Base-by-base conservation (phyloP, 2,329 filamentous ascomycete genomes). In the Colletotrichum sansevieriae region DNA sequence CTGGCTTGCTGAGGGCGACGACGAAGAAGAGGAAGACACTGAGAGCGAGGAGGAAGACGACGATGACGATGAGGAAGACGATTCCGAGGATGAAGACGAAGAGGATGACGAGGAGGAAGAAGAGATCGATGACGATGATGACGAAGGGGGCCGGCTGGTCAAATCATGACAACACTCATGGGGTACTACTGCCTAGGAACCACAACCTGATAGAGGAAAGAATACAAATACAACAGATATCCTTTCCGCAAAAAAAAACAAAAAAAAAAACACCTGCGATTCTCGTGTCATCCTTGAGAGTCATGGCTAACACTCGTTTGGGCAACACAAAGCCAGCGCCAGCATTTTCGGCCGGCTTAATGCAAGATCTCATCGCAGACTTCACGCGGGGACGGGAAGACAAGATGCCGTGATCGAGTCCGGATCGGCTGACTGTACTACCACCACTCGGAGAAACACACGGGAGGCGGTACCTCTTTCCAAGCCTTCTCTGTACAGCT, bases 1-100 rank as follows among this genome's bases (percentile, higher is more conserved):
- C 77, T 98, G 96, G 95, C 83, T 98, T 65, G 94, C 91, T 4
- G 92, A 94, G 75, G 89, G 88, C 49, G 83, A 82, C 8, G 83
- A 83, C 13, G 82, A 83, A 10, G 79, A 81, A 3, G 82, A 82
- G 20, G 82, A 81, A 3, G 84, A 84, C 0, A 85, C 55, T 0
- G 84, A 84, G 0, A 84, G 84, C 0, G 85, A 85, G 0, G 83
- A 86, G 0, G 83, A 83, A 0, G 84, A 85, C 0, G 84, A 85
- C 2, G 84, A 86, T 8, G 84, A 85, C 2, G 82, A 83, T 1
- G 80, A 83, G 0, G 83, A 85, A 0, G 80, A 81, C 1, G 83
- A 83, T 3, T 80, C 81, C 2, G 81, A 82, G 0, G 82, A 82
- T 0, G 83, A 83, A 1, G 82, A 83, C 1, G 83, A 84, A 2